Conservation (phyloP, 2,329 filamentous ascomycete genomes). For the Penicillium sp. region DNA sequence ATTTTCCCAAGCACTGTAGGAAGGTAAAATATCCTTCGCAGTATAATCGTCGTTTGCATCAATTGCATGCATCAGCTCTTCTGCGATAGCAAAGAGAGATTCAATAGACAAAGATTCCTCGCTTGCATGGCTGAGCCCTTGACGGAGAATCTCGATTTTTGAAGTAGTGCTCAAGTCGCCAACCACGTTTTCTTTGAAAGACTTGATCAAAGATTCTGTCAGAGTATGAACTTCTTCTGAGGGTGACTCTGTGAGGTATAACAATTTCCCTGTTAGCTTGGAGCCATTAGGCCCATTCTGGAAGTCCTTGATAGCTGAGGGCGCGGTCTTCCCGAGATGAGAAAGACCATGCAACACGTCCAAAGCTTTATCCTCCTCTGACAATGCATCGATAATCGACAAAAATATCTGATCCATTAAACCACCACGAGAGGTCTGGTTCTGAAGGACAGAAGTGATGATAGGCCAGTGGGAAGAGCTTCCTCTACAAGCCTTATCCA, state of each 20-base stretch:
- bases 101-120: slow-evolving; percentile 51
- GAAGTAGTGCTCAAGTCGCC: slow-evolving; percentile 46
- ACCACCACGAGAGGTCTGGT: slow-evolving; percentile 34
- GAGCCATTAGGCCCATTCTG: slow-evolving; percentile 48
- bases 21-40: slow-evolving; percentile 60
- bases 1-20: slow-evolving; percentile 63
- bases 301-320: slow-evolving; percentile 45
- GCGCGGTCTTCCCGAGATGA: slow-evolving; percentile 43
- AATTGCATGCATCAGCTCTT: slow-evolving; percentile 46
- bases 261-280: slow-evolving; percentile 52
- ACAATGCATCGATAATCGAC: slow-evolving; percentile 43
- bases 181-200: slow-evolving; percentile 37
- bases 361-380: slow-evolving; percentile 36
- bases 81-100: slow-evolving; percentile 56
- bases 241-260: slow-evolving; percentile 56
- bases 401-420: slow-evolving; percentile 39
- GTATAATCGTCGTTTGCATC: slow-evolving; percentile 29
- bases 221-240: slow-evolving; percentile 52
- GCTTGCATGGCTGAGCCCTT: slow-evolving; percentile 50
- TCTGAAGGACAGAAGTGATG: slow-evolving; percentile 40
- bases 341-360: slow-evolving; percentile 48
- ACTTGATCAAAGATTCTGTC: slow-evolving; percentile 35
- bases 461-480: slow-evolving; percentile 40
- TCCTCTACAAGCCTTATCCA: slow-evolving; percentile 38
- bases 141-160: slow-evolving; percentile 54